phyloP scores from a whole-genome alignment of 768 basidiomycete genomes.

The Lactifluus echinatus region DNA sequence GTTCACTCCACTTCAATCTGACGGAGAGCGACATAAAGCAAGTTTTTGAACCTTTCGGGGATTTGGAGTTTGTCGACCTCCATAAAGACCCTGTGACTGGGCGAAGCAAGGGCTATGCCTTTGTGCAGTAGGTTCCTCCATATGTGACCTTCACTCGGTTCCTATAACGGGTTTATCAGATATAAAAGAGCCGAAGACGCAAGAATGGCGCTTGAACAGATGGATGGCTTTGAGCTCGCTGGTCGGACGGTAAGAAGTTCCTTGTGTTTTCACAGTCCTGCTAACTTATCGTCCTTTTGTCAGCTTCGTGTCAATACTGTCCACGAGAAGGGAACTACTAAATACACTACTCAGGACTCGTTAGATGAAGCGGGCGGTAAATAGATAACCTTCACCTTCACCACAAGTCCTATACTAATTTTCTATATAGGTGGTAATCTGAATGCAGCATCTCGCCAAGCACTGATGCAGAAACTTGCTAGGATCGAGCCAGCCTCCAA shows the following conservation, averaged over 20 bases:
- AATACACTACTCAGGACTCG: conserved; percentile 68
- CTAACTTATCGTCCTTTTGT: conserved; percentile 18
- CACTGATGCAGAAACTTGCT: conserved; percentile 99
- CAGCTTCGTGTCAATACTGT: conserved; percentile 88
- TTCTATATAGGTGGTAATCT: conserved; percentile 80
- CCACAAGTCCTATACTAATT: background rate
- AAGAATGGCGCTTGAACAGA: conserved; percentile 93
- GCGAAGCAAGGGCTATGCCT: conserved; percentile 95
- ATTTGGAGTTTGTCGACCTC: conserved; percentile 96
- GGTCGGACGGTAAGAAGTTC: conserved; percentile 66
- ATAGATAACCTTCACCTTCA: conserved; percentile 2
- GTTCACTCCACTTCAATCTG: conserved; percentile 93
- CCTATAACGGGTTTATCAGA: conserved; percentile 31
- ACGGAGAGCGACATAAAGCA: conserved; percentile 96
- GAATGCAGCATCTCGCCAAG: conserved; percentile 96
- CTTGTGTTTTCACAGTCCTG: conserved; percentile 15
- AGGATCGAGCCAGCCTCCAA: conserved; percentile 66
- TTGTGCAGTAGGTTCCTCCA: conserved; percentile 69
- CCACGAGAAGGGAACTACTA: conserved; percentile 77
- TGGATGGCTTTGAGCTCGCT: conserved; percentile 98
- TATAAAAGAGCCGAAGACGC: conserved; percentile 91
- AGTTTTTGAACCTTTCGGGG: conserved; percentile 98
- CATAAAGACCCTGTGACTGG: conserved; percentile 93
- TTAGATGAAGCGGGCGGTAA: conserved; percentile 87
- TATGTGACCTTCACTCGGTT: background rate